These are phyloP conservation scores for Schizochytrium sp. DNA, from an alignment of 108 stramenopile genomes.

Conservation along the genomic window DNA sequence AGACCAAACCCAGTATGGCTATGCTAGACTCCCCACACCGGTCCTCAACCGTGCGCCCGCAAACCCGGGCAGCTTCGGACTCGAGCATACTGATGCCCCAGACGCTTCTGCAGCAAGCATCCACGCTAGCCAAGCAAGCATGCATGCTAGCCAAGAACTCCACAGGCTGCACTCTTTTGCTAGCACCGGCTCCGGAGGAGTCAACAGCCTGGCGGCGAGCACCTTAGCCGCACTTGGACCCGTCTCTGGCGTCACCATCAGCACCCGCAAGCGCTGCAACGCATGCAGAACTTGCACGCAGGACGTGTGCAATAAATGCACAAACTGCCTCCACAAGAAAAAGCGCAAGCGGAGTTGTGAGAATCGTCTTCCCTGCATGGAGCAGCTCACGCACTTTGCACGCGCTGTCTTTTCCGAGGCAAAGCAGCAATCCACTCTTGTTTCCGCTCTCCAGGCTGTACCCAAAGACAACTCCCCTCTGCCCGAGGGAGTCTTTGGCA, in stretches of 20 bases:
- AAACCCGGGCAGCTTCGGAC: too few relatives aligned
- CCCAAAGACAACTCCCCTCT: background rate
- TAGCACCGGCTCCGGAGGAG: too few relatives aligned
- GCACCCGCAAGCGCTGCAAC: conserved; percentile 15
- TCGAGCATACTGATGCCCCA: too few relatives aligned
- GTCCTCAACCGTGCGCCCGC: too few relatives aligned
- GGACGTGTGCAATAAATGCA: background rate
- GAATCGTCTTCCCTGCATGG: background rate
- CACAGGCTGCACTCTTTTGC: too few relatives aligned
- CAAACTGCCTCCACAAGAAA: conserved; percentile 15
- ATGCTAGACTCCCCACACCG: too few relatives aligned
- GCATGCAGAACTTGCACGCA: background rate
- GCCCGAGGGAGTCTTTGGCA: background rate
- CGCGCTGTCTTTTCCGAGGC: background rate
- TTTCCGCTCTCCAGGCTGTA: background rate
- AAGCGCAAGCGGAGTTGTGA: conserved; percentile 14
- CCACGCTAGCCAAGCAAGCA: too few relatives aligned
- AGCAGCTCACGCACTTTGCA: conserved; percentile 10
- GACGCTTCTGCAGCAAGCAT: too few relatives aligned
- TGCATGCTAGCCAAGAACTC: too few relatives aligned
- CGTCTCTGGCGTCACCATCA: background rate
- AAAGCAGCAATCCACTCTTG: background rate
- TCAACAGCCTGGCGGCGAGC: too few relatives aligned
- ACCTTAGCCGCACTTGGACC: background rate
- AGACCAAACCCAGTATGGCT: too few relatives aligned